phyloP scores from a whole-genome alignment of 2,329 filamentous ascomycete species.

The Epicoccum nigrum region DNA sequence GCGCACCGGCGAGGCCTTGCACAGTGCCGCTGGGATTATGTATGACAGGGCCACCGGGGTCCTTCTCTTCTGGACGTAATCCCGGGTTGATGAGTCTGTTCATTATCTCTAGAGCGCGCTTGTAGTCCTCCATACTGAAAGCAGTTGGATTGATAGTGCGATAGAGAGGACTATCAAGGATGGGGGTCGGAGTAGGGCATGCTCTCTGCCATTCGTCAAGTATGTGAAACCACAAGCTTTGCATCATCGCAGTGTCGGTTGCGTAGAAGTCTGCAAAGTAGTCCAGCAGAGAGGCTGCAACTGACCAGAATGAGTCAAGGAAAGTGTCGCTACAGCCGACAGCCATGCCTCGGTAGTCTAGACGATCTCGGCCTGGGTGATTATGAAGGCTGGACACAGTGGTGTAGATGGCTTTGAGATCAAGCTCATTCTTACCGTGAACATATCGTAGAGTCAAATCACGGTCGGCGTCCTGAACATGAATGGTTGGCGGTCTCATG shows the following conservation, averaged over 20 bases:
- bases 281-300: conserved; percentile 31
- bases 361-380: conserved; percentile 1
- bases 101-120: background rate
- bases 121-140: background rate
- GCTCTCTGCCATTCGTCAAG: conserved; percentile 26
- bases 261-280: conserved; percentile 39
- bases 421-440: conserved; percentile 22
- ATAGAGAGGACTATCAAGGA: background rate
- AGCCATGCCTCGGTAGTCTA: background rate
- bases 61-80: background rate
- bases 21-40: conserved; percentile 8
- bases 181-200: background rate
- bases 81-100: background rate
- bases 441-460: conserved; percentile 21
- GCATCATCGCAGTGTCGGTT: conserved; percentile 29
- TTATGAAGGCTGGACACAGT: conserved; percentile 20
- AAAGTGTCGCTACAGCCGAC: background rate
- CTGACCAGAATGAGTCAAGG: conserved; percentile 23
- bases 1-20: background rate
- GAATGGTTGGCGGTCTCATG: conserved; percentile 21
- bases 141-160: background rate
- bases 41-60: conserved; percentile 11
- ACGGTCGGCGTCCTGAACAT: conserved; percentile 17
- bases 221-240: conserved; percentile 36
- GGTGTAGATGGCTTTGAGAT: conserved; percentile 21